These are phyloP conservation scores for Aspergillus ochraceoroseus DNA, from an alignment of 2,329 filamentous ascomycete species.

Conservation along the genomic window DNA sequence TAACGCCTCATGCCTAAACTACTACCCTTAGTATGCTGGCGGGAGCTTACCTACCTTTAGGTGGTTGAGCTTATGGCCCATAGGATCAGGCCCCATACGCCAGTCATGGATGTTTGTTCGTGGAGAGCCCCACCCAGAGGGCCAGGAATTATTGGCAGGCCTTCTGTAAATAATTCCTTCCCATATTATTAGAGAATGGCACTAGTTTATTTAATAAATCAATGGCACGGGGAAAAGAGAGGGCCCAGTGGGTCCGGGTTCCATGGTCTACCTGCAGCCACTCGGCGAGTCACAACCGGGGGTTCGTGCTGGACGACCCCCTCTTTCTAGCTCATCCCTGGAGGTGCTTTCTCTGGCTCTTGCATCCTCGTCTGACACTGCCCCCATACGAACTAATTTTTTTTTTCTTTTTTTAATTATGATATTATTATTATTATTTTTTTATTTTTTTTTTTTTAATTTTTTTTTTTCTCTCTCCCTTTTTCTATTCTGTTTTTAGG, in stretches of 20 bases:
- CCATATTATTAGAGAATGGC: no score
- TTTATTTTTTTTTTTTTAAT: not conserved
- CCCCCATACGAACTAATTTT: constrained; percentile 16
- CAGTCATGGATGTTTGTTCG: constrained; percentile 22
- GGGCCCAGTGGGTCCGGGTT: constrained; percentile 18
- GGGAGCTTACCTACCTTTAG: constrained; percentile 24
- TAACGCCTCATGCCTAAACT: constrained; percentile 24
- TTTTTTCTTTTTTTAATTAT: constrained; percentile 4
- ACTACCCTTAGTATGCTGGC: constrained; percentile 13
- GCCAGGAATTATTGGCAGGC: constrained; percentile 21
- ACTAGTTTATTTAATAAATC: constrained; percentile 19
- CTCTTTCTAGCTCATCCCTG: constrained; percentile 16
- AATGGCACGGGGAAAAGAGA: constrained; percentile 26
- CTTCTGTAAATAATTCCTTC: constrained; percentile 17
- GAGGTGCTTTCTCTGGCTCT: constrained; percentile 21
- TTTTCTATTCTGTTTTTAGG: no score
- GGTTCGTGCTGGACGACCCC: constrained; percentile 26
- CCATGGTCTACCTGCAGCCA: constrained; percentile 27
- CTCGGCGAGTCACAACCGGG: constrained; percentile 28
- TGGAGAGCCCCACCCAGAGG: constrained; percentile 18
- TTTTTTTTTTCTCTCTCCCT: not conserved
- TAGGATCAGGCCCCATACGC: constrained; percentile 15
- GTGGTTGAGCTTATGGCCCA: constrained; percentile 23
- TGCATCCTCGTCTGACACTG: constrained; percentile 24
- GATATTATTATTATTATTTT: not conserved